phyloP scores from a whole-genome alignment of 2,329 filamentous ascomycete species.

The Trichoderma semiorbis region DNA sequence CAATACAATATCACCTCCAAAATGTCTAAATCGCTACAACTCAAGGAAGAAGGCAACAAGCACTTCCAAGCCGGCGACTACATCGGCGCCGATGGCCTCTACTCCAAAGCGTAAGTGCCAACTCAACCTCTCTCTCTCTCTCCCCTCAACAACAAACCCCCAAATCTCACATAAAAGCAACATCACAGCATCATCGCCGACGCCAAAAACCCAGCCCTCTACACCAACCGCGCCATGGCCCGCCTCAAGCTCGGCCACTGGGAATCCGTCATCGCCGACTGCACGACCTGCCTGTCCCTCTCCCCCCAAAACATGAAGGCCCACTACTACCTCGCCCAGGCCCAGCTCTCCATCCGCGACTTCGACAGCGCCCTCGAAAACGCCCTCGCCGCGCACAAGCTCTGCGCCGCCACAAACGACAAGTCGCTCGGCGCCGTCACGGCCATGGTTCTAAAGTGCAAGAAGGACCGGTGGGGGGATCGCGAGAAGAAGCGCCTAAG shows the following conservation, averaged over 20 bases:
- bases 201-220: conserved; percentile 71
- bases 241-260: conserved; percentile 71
- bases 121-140: not conserved
- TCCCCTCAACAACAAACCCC: not conserved
- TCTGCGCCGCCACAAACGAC: conserved; percentile 61
- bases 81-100: conserved; percentile 61
- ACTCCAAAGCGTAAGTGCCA: conserved; percentile 65
- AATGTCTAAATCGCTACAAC: conserved; percentile 37
- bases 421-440: conserved; percentile 69
- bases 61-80: conserved; percentile 65
- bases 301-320: conserved; percentile 70
- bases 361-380: conserved; percentile 69
- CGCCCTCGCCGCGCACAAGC: conserved; percentile 68
- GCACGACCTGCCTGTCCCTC: conserved; percentile 68
- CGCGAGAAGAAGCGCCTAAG: conserved; percentile 60
- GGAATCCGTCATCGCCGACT: conserved; percentile 74
- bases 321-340: conserved; percentile 77
- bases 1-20: not conserved
- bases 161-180: conserved; percentile 7
- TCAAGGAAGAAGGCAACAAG: conserved; percentile 60
- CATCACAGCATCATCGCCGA: conserved; percentile 68
- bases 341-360: conserved; percentile 64
- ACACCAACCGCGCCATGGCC: conserved; percentile 85
- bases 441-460: conserved; percentile 70
- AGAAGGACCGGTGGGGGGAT: conserved; percentile 81